A percentile compares a stretch with the other conserved stretches of the same genome.
phyloP scores from a whole-genome alignment of 164 flowering plant genomes.

The Vitis labrusca region DNA sequence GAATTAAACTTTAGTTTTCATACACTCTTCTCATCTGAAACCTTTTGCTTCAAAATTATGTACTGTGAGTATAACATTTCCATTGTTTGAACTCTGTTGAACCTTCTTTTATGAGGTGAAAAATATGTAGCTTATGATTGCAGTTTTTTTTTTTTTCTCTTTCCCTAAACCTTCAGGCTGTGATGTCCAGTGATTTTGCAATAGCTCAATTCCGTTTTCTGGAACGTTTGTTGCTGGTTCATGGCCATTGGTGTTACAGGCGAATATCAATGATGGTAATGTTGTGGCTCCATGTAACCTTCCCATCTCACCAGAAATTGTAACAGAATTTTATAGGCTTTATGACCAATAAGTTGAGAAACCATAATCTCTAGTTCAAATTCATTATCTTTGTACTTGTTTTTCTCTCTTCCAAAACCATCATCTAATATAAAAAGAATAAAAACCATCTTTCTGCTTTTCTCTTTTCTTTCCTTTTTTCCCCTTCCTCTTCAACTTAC shows the following conservation, averaged over 20 bases:
- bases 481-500: too few relatives aligned
- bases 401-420: too few relatives aligned
- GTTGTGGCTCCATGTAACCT: background rate
- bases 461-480: too few relatives aligned
- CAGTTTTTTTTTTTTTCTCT: background rate
- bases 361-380: background rate
- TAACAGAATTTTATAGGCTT: background rate
- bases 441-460: too few relatives aligned
- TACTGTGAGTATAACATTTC: too few relatives aligned
- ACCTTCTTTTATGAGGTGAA: too few relatives aligned
- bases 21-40: too few relatives aligned
- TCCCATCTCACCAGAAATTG: background rate
- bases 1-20: too few relatives aligned
- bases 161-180: constrained; percentile 47
- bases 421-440: too few relatives aligned
- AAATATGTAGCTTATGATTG: background rate
- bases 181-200: constrained; percentile 79
- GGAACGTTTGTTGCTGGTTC: constrained; percentile 77
- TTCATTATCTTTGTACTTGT: too few relatives aligned
- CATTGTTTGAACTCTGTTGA: too few relatives aligned
- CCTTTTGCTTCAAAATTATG: too few relatives aligned
- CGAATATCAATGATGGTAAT: constrained; percentile 83
- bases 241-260: constrained; percentile 95
- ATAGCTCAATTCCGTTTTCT: constrained; percentile 83
- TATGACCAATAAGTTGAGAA: background rate